Evolutionary conservation across 108 stramenopile genomes (phyloP).

Genomic region (Epipyxis sp.): DNA sequence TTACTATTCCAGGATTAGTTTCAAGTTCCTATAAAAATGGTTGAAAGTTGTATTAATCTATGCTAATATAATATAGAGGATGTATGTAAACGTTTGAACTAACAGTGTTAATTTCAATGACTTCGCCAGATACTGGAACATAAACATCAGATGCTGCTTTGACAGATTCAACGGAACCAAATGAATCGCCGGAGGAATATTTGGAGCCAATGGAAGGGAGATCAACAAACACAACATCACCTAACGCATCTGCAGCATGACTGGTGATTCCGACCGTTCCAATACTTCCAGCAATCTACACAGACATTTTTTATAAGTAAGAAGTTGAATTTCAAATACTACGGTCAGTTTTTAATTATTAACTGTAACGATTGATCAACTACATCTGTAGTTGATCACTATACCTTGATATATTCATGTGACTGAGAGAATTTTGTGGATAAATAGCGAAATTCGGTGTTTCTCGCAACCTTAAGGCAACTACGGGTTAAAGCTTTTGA

Average conservation of each 20-base stretch:
- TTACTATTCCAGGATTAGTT: constrained; percentile 77
- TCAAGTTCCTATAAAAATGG: constrained; percentile 43
- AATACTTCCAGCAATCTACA: constrained; percentile 72
- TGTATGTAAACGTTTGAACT: neutral
- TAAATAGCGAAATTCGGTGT: no score
- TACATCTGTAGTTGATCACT: no score
- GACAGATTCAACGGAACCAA: constrained; percentile 97
- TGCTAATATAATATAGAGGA: neutral
- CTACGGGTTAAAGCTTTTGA: no score
- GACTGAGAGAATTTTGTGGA: no score
- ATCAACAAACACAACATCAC: constrained; percentile 96
- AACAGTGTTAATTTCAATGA: constrained; percentile 70
- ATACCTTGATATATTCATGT: no score
- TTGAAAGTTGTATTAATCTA: neutral
- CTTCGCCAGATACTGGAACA: constrained; percentile 74
- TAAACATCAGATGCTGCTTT: constrained; percentile 97
- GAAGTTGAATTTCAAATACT: no score
- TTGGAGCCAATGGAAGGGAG: constrained; percentile 84
- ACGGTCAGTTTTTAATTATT: no score
- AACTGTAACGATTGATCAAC: no score
- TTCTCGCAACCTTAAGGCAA: no score
- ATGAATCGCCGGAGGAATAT: constrained; percentile 64
- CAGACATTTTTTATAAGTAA: no score
- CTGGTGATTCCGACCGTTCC: constrained; percentile 92
- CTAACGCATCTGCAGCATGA: constrained; percentile 86